phyloP scores from a whole-genome alignment of 352 stramenopile genomes.

The Phytophthora megakarya region DNA sequence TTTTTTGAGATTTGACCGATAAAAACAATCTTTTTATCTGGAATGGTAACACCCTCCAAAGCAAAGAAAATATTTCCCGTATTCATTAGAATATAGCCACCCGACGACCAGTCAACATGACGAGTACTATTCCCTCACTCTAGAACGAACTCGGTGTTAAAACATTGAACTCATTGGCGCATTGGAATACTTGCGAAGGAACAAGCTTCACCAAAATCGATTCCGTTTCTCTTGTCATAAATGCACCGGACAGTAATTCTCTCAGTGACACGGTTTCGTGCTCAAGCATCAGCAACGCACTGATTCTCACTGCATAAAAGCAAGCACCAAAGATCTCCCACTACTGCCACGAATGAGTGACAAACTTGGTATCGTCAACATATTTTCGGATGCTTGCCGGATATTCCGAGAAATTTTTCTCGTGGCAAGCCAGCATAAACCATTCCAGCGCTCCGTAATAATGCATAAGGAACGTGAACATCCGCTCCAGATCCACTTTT shows the following conservation, averaged over 20 bases:
- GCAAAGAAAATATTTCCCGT: slow-evolving; percentile 35
- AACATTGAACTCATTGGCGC: neutral
- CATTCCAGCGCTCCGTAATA: slow-evolving; percentile 6
- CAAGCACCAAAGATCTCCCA: slow-evolving; percentile 40
- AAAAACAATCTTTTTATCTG: slow-evolving; percentile 14
- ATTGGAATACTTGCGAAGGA: slow-evolving; percentile 4
- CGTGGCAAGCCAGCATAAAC: neutral
- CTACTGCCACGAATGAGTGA: slow-evolving; percentile 6
- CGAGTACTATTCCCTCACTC: neutral
- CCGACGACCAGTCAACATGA: slow-evolving; percentile 14
- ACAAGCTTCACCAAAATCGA: slow-evolving; percentile 20
- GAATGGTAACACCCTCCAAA: slow-evolving; percentile 31
- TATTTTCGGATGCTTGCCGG: neutral
- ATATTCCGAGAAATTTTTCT: slow-evolving; percentile 9
- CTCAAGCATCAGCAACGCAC: slow-evolving; percentile 36
- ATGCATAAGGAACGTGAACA: slow-evolving; percentile 18
- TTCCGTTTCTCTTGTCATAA: slow-evolving; percentile 4
- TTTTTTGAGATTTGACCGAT: no score
- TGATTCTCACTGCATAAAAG: slow-evolving; percentile 47
- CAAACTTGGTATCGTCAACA: slow-evolving; percentile 6
- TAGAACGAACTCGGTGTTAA: slow-evolving; percentile 9
- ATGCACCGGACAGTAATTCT: slow-evolving; percentile 18
- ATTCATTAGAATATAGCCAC: slow-evolving; percentile 37
- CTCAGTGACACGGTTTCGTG: slow-evolving; percentile 27
- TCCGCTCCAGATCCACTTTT: no score